These are phyloP conservation scores for Aureobasidium subglaciale DNA, from an alignment of 2,329 filamentous ascomycete species.

Conservation along the genomic window DNA sequence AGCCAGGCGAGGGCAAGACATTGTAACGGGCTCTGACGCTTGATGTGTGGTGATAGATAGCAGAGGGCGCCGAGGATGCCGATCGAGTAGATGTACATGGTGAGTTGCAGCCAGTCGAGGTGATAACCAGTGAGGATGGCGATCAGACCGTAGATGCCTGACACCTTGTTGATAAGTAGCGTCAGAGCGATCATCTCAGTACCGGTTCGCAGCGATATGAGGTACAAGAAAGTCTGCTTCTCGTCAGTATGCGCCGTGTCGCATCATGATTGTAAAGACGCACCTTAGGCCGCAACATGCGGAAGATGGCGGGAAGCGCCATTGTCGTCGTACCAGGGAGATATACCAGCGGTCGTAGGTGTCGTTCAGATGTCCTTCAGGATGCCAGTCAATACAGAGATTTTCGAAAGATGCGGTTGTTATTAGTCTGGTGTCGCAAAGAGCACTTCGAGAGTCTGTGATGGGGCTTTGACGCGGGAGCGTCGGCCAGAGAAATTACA, in stretches of 20 bases:
- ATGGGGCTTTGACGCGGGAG: not conserved
- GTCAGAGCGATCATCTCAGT: conserved; percentile 77
- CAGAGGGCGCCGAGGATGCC: conserved; percentile 59
- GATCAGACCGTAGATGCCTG: conserved; percentile 82
- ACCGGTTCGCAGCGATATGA: conserved; percentile 80
- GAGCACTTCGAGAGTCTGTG: not conserved
- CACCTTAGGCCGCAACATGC: conserved; percentile 17
- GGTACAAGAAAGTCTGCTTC: conserved; percentile 56
- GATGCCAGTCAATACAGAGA: not conserved
- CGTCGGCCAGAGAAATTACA: conserved; percentile 7
- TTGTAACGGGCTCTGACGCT: conserved; percentile 69
- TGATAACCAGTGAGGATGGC: conserved; percentile 81
- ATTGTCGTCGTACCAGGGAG: conserved; percentile 4
- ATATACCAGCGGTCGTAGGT: not conserved
- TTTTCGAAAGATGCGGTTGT: not conserved
- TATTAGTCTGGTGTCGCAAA: not conserved
- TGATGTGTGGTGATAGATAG: conserved; percentile 71
- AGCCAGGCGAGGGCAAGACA: conserved; percentile 76
- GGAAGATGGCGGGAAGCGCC: conserved; percentile 19
- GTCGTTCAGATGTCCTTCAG: not conserved
- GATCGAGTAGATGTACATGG: conserved; percentile 86
- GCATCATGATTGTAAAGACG: not conserved
- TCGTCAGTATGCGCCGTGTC: not conserved
- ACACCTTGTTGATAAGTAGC: conserved; percentile 85
- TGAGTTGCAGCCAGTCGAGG: conserved; percentile 74